These are phyloP conservation scores for Chaetomium tenue DNA, from an alignment of 495 filamentous ascomycete genomes.

Conservation along the genomic window DNA sequence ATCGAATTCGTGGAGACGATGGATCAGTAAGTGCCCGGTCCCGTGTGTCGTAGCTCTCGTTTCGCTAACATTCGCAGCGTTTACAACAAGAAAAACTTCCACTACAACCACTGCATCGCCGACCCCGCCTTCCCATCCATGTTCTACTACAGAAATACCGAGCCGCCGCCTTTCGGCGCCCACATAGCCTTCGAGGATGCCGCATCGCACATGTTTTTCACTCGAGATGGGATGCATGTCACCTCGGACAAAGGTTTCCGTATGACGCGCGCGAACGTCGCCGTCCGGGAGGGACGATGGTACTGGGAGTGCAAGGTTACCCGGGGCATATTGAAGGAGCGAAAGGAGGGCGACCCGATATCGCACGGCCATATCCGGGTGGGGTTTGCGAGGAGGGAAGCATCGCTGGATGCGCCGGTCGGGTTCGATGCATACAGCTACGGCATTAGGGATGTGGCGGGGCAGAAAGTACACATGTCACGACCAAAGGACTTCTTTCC, in stretches of 20 bases:
- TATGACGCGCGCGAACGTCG: constrained; percentile 85
- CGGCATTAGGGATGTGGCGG: constrained; percentile 81
- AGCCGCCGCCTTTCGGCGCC: constrained; percentile 73
- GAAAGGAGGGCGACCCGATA: constrained; percentile 40
- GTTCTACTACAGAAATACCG: constrained; percentile 85
- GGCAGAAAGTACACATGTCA: constrained; percentile 91
- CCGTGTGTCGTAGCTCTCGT: too few species aligned
- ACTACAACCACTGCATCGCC: constrained; percentile 87
- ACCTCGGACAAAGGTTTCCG: constrained; percentile 80
- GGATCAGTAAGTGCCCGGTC: constrained; percentile 56
- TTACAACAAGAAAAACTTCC: constrained; percentile 85
- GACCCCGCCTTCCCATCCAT: constrained; percentile 82
- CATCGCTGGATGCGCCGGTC: constrained; percentile 86
- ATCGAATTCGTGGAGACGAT: constrained; percentile 61
- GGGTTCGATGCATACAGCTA: constrained; percentile 97
- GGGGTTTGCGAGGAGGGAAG: constrained; percentile 87
- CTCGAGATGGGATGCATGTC: constrained; percentile 57
- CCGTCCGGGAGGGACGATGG: constrained; percentile 83
- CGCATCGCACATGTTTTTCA: constrained; percentile 71
- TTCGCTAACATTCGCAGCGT: constrained; percentile 52
- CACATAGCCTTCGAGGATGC: constrained; percentile 91
- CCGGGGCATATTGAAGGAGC: constrained; percentile 53
- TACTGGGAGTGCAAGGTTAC: constrained; percentile 94
- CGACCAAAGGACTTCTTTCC: constrained; percentile 85
- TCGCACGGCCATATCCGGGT: constrained; percentile 76